These are phyloP conservation scores for Yamadazyma blattariae DNA, from an alignment of 1,139 yeast species.

Conservation along the genomic window DNA sequence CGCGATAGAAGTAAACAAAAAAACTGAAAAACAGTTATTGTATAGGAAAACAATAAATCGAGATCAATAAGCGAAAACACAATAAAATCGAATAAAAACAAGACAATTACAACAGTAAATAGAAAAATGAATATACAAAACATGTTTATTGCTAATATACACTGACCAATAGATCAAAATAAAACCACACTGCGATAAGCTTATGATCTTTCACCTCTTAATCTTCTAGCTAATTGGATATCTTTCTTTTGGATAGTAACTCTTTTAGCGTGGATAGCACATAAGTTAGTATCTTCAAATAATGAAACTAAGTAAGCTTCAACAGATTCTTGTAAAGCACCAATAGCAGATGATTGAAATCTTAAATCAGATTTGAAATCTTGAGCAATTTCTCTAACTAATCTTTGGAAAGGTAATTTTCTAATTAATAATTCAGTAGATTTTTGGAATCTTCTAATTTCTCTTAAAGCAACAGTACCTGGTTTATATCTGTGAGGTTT, in stretches of 20 bases:
- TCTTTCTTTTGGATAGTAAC: conserved; percentile 99
- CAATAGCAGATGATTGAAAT: conserved; percentile 98
- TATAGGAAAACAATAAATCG: too few relatives aligned
- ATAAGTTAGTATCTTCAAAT: conserved; percentile 96
- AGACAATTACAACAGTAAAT: too few relatives aligned
- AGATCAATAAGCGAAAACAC: too few relatives aligned
- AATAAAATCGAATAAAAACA: too few relatives aligned
- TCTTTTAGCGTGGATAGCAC: conserved; percentile 99
- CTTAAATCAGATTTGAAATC: conserved; percentile 97
- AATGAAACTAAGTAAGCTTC: conserved; percentile 92
- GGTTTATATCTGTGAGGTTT: conserved; percentile 99
- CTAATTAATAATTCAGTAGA: conserved; percentile 95
- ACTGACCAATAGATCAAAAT: neutral
- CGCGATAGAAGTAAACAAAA: too few relatives aligned
- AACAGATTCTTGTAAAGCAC: conserved; percentile 98
- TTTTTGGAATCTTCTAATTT: conserved; percentile 98
- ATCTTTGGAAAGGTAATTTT: conserved; percentile 98
- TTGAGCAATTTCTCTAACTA: conserved; percentile 97
- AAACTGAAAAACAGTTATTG: too few relatives aligned
- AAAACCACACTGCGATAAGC: too few relatives aligned
- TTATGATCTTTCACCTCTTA: conserved; percentile 93
- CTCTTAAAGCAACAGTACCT: conserved; percentile 99
- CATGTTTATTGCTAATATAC: conserved; percentile 1
- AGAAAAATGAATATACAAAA: neutral
- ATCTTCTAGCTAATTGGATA: conserved; percentile 98